Base-by-base conservation (phyloP, 176 grass and related monocot species). In the Elaeis guineensis region DNA sequence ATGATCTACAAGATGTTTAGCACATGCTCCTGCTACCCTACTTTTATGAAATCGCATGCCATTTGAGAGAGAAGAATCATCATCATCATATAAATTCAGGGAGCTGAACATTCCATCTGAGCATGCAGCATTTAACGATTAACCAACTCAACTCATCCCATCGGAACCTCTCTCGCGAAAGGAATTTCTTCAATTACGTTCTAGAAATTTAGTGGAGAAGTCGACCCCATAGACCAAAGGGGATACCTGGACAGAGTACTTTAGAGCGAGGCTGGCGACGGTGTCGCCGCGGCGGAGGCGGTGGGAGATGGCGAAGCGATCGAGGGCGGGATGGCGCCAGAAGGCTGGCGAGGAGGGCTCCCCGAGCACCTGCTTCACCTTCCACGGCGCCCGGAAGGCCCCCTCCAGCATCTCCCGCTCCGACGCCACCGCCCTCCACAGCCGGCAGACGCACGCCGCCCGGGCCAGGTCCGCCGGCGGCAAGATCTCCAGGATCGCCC, bases 371-470 rank as follows among this genome's bases (percentile, higher is more conserved):
- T 75, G 77, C 6, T 52, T 62, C 15, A 96, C 87, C 49, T 75
- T 83, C 92, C 87, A 96, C 0, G 87, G 92, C 30, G 72, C 78
- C 4, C 78, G 32, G 66, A 96, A 96, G 68, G 75, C 65, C 25
- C 65, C 63, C 75, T 90, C 92, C 11, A 77, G 50, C 74, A 96
- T 69, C 49, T 72, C 67, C 49, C 86, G 75, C 28, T 96, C 80
- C 30, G 86, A 80, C 9, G 86, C 91, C n/a, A 90, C 69, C 11
- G 57, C 69, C 21, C 64, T 66, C 86, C 91, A 96, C 25, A 77
- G 61, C 24, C 91, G 91, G 70, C 86, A 96, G 48, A 96, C 91
- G 75, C 91, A 96, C 21, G 86, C 75, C 6, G 86, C 74, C 51
- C 91, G 69, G 22, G 86, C 86, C 17, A 96, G 83, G 75, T 96